Base-by-base conservation (phyloP, 768 basidiomycete genomes). In the Daedaleopsis sinensis region DNA sequence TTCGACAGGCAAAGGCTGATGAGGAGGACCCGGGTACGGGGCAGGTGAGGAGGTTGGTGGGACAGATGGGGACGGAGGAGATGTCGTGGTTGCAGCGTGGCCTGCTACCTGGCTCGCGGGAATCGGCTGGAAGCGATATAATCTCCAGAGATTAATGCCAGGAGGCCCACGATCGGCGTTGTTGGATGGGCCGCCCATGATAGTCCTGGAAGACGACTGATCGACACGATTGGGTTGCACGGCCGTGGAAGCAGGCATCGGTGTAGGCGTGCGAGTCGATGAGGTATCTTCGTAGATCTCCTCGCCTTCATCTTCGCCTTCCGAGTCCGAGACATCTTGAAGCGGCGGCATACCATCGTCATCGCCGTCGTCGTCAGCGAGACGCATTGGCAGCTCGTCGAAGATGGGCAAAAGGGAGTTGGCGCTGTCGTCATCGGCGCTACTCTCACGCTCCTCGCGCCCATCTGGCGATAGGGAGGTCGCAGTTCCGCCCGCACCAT, bases 101-200 rank as follows among this genome's bases (percentile, higher is more conserved):
- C 64, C 55, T 50, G 66, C 36, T 53, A 63, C 64, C 23, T 69
- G 70, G 27, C 32, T 59, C 18, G 81, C 77, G 15, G 75, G 65
- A 65, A 91, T 87, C 42, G 90, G 80, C 9, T 88, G 89, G 77
- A 92, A 93, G n/a, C 90, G 83, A 69, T 91, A 91, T 67, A 91
- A 73, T 57, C 91, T 78, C 91, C 91, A 93, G 85, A 90, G 90
- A 69, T 93, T 93, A 59, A 93, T 78, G 18, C 80, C 79, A 42
- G 78, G 77, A 18, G 77, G 75, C 18, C 74, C 71, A 52, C 71
- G 78, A 65, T 79, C 78, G 3, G 74, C 73, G 18, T 74, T 73
- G 51, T 48, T 49, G 35, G 52, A 35, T 21, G 36, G 36, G 12
- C 55, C 52, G 13, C 44, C 24, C 10, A 21, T 35, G 36, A 23